These are phyloP conservation scores for Chlorella vulgaris DNA, from an alignment of 139 green algal species.

Conservation along the genomic window DNA sequence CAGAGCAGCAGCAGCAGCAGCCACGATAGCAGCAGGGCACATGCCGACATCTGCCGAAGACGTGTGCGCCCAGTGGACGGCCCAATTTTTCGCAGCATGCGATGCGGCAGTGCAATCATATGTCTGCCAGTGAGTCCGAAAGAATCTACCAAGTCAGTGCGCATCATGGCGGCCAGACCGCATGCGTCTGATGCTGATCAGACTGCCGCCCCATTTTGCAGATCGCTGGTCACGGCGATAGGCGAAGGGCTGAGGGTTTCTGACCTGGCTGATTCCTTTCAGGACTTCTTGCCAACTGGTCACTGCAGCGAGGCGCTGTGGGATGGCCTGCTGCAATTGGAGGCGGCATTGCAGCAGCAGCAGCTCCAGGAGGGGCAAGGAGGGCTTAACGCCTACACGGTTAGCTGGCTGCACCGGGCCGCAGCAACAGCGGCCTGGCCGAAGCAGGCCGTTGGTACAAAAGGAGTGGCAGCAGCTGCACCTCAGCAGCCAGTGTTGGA, in stretches of 20 bases:
- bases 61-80: background rate
- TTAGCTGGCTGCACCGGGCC: too few relatives aligned
- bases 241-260: background rate
- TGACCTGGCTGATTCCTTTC: background rate
- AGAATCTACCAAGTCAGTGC: too few relatives aligned
- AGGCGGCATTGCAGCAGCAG: background rate
- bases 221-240: background rate
- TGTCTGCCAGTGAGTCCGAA: slow-evolving; percentile 22
- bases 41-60: background rate
- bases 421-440: too few relatives aligned
- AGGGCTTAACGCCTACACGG: too few relatives aligned
- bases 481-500: background rate
- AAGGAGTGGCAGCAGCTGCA: background rate
- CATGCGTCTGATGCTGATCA: background rate
- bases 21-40: background rate
- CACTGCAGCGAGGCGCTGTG: background rate
- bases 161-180: too few relatives aligned
- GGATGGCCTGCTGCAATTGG: background rate
- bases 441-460: too few relatives aligned
- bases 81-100: background rate
- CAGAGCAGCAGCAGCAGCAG: background rate
- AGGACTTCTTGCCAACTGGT: background rate
- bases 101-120: slow-evolving; percentile 26
- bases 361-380: too few relatives aligned
- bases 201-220: background rate